Evolutionary conservation across 352 stramenopile genomes (phyloP).

Genomic region (Phytophthora melonis): DNA sequence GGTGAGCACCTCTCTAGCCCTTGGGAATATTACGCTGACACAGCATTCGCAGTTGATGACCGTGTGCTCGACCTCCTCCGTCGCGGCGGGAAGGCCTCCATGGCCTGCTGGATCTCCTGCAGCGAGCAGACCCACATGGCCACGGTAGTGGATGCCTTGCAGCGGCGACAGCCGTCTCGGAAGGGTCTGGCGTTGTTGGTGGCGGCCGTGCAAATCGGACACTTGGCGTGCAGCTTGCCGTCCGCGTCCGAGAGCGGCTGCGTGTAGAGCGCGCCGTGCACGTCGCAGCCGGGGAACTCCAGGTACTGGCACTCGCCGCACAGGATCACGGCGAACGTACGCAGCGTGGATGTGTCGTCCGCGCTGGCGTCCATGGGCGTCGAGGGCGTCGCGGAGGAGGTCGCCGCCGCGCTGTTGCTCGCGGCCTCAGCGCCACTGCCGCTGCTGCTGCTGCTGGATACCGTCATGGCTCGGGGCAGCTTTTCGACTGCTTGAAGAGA

Average conservation of each 20-base stretch:
- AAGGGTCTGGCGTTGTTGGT: conserved; percentile 89
- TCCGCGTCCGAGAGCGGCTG: conserved; percentile 51
- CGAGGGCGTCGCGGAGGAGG: not conserved
- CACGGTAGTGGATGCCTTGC: conserved; percentile 75
- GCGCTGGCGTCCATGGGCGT: not conserved
- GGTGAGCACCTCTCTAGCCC: conserved; percentile 74
- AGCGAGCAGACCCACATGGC: conserved; percentile 78
- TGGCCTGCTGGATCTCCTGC: conserved; percentile 71
- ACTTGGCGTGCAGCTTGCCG: conserved; percentile 74
- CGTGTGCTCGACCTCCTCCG: conserved; percentile 83
- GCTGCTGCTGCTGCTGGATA: conserved; percentile 60
- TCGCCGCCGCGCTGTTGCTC: conserved; percentile 12
- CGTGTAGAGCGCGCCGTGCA: conserved; percentile 87
- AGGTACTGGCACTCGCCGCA: conserved; percentile 87
- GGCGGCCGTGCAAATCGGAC: conserved; percentile 78
- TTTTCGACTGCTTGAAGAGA: conserved; percentile 24
- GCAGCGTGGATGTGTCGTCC: conserved; percentile 41
- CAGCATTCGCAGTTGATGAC: conserved; percentile 79
- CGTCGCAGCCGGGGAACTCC: conserved; percentile 89
- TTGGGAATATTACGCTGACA: conserved; percentile 78
- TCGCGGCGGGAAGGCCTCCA: conserved; percentile 70
- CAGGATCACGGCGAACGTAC: conserved; percentile 82
- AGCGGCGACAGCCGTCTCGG: conserved; percentile 84
- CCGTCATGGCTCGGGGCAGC: conserved; percentile 40
- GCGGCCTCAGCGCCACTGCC: not conserved